Base-by-base conservation (phyloP, 768 basidiomycete genomes). In the Gloeopeniophorella convolvens region DNA sequence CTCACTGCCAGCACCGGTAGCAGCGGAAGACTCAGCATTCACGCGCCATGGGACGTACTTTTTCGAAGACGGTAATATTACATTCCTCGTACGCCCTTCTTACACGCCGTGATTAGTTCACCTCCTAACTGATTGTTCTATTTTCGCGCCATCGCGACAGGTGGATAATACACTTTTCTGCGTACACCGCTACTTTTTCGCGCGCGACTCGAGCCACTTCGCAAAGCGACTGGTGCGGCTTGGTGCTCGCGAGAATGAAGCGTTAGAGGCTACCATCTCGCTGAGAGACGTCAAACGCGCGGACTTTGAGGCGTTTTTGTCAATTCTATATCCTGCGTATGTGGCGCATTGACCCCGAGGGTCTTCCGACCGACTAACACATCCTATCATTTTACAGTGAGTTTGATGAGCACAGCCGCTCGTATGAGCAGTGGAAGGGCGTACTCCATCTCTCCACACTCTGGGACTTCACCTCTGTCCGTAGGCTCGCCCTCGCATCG, bases 401-500 rank as follows among this genome's bases (percentile, higher is more conserved):
- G 32, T 58, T 57, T 21, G 42, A 48, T 15, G 52, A 37, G 9
- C 36, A 45, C 30, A 31, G 20, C 16, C 48, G 50, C 31, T 50
- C 42, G 12, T 54, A 48, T 15, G 56, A 54, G 11, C 48, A 56
- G 27, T 60, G 59, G 59, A 56, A 45, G 18, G 48, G 55, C 1
- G 55, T 60, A 3, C 51, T 60, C 16, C 50, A 39, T 10, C 54
- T 60, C 15, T 45, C 59, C 30, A 47, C 50, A 2, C 42, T 41
- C n/a, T 60, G 59, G 59, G 45, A 36, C 12, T 60, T 60, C 28
- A 18, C 44, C 5, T 53, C 49, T 8, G 48, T 59, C 35, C 59
- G 59, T 10, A 50, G 48, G 23, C 51, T 59, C 3, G 51, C 59
- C 2, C 36, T 59, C 36, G 32, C 32, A 32, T 42, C 34, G 2